These are phyloP conservation scores for Phytophthora macrochlamydospora DNA, from an alignment of 352 stramenopile genomes.

Conservation along the genomic window DNA sequence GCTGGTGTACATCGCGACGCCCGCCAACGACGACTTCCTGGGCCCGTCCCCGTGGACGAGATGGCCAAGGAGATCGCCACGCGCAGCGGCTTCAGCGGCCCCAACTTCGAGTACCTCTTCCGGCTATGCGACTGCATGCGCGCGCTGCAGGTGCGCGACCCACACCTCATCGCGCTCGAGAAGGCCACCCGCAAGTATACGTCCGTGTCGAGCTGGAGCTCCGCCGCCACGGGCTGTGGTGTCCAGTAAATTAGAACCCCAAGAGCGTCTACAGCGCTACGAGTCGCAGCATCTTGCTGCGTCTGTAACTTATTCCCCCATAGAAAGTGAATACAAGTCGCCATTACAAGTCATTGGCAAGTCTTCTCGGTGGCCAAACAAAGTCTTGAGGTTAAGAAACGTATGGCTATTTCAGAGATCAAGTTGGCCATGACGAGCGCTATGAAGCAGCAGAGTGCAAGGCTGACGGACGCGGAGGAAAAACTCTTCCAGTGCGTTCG, in stretches of 20 bases:
- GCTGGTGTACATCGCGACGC: conserved; percentile 86
- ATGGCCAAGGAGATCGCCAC: conserved; percentile 87
- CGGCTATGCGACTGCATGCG: conserved; percentile 85
- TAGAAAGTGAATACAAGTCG: conserved; percentile 36
- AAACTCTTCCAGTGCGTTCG: conserved; percentile 35
- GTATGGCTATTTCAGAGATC: conserved; percentile 1
- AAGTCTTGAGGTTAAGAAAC: too few relatives aligned
- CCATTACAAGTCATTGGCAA: conserved; percentile 14
- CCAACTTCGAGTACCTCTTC: conserved; percentile 88
- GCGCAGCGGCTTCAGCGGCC: conserved; percentile 66
- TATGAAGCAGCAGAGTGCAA: conserved; percentile 4
- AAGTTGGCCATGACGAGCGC: conserved; percentile 7
- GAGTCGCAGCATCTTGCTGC: conserved; percentile 16
- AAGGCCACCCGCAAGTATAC: conserved; percentile 68
- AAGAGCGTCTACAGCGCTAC: conserved; percentile 11
- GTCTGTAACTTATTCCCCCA: conserved; percentile 50
- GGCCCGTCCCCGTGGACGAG: conserved; percentile 68
- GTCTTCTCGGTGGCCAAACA: too few relatives aligned
- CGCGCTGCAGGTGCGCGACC: conserved; percentile 70
- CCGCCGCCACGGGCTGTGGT: conserved; percentile 43
- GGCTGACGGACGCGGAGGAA: conserved; percentile 43
- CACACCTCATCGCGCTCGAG: conserved; percentile 77
- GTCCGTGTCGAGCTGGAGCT: conserved; percentile 47
- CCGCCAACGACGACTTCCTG: conserved; percentile 85
- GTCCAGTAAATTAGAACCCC: conserved; percentile 50